A percentile compares a stretch with the other conserved stretches of the same genome.
Evolutionary conservation across 257 asterid species (phyloP).

Genomic region (Primulina eburnea): DNA sequence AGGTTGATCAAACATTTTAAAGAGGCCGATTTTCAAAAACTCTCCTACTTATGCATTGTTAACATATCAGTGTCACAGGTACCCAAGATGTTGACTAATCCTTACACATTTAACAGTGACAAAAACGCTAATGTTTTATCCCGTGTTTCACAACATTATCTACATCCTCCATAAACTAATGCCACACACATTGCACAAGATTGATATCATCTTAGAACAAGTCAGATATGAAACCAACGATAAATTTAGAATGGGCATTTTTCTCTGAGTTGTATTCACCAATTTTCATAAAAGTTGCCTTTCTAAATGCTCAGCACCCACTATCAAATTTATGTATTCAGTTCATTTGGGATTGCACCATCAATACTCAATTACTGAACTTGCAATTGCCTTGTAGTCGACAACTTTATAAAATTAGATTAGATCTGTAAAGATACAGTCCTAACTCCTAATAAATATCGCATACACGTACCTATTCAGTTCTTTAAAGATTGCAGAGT

Average conservation of each 20-base stretch:
- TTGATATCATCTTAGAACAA: not conserved
- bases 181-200: not conserved
- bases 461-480: too few species aligned
- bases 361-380: not conserved
- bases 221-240: constrained; percentile 6
- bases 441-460: too few species aligned
- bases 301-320: not conserved
- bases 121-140: not conserved
- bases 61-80: constrained; percentile 1
- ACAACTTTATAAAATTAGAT: constrained; percentile 2
- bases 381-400: not conserved
- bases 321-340: constrained; percentile 5
- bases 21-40: not conserved
- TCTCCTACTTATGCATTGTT: not conserved
- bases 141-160: not conserved
- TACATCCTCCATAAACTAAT: constrained; percentile 5
- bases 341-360: not conserved
- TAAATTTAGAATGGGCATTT: not conserved
- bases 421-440: too few species aligned
- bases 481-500: not conserved
- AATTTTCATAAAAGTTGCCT: not conserved
- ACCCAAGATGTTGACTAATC: not conserved
- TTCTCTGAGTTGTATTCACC: not conserved
- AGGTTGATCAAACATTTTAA: not conserved
- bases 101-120: not conserved